These are phyloP conservation scores for Ettlia oleoabundans DNA, from an alignment of 139 green algal genomes.

Conservation along the genomic window DNA sequence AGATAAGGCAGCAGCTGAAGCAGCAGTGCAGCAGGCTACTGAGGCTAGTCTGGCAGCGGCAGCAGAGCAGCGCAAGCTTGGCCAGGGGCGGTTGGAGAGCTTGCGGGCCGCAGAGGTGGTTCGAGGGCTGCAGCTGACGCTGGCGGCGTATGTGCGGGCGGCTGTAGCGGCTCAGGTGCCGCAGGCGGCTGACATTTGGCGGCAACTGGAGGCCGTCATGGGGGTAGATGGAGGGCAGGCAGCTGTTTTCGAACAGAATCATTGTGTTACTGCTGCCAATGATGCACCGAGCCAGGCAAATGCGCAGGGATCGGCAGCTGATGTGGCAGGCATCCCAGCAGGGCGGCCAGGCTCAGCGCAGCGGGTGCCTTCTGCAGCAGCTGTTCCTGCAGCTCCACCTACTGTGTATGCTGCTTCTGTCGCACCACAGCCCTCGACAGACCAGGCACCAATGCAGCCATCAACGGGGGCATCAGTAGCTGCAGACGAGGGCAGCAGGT, in stretches of 20 bases:
- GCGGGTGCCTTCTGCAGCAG: not conserved
- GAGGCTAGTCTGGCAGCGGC: not conserved
- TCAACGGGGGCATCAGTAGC: too few species aligned
- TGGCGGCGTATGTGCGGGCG: slow-evolving; percentile 11
- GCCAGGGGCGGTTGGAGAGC: slow-evolving; percentile 2
- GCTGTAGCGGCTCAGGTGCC: slow-evolving; percentile 18
- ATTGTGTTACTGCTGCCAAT: not conserved
- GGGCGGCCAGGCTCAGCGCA: too few species aligned
- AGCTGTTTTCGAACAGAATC: too few species aligned
- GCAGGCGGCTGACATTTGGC: not conserved
- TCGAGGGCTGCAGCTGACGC: not conserved
- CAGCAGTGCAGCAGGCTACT: not conserved
- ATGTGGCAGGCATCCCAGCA: too few species aligned
- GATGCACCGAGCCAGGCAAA: too few species aligned
- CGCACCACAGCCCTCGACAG: too few species aligned
- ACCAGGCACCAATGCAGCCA: not conserved
- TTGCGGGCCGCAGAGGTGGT: not conserved
- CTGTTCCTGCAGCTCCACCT: not conserved
- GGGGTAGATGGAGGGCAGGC: not conserved
- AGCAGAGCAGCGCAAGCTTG: not conserved
- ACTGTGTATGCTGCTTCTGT: not conserved
- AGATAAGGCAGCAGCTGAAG: not conserved
- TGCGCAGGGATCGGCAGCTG: too few species aligned
- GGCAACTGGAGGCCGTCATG: not conserved
- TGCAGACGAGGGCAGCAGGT: not conserved